Conservation (phyloP, 352 stramenopile genomes). For the Elongisporangium anandrum region DNA sequence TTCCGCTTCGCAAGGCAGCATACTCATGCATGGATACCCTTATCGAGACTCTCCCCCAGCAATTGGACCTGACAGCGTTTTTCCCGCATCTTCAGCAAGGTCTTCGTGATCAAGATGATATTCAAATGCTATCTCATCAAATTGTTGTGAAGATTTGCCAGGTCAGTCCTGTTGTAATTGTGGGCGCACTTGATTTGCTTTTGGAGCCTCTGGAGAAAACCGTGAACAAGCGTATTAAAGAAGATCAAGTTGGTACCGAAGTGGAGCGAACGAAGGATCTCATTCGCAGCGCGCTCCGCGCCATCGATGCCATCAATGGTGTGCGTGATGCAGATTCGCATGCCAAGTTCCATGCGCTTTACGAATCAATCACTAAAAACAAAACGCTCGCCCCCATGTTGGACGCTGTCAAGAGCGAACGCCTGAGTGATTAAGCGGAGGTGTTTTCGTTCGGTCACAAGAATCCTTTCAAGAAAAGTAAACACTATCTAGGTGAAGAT, state of each 20-base stretch:
- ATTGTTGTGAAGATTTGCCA: conserved; percentile 95
- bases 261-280: conserved; percentile 95
- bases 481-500: not conserved
- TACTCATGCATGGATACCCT: conserved; percentile 96
- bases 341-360: conserved; percentile 57
- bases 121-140: conserved; percentile 96
- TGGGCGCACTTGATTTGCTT: conserved; percentile 86
- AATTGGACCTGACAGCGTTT: conserved; percentile 90
- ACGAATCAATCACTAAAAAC: conserved; percentile 69
- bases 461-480: not conserved
- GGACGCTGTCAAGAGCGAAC: conserved; percentile 64
- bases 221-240: conserved; percentile 94
- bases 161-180: conserved; percentile 74
- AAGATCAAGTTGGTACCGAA: conserved; percentile 93
- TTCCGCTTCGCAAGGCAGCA: conserved; percentile 86
- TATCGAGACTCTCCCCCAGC: conserved; percentile 91
- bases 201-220: conserved; percentile 94
- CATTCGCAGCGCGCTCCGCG: conserved; percentile 93
- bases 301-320: conserved; percentile 68
- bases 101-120: conserved; percentile 93
- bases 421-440: conserved; percentile 16
- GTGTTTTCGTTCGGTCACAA: not conserved
- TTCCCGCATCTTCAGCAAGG: conserved; percentile 92
- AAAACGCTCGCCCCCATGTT: conserved; percentile 52
- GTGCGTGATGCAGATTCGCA: conserved; percentile 74